phyloP scores from a whole-genome alignment of 805 yeast species.

The Spathaspora boniae region DNA sequence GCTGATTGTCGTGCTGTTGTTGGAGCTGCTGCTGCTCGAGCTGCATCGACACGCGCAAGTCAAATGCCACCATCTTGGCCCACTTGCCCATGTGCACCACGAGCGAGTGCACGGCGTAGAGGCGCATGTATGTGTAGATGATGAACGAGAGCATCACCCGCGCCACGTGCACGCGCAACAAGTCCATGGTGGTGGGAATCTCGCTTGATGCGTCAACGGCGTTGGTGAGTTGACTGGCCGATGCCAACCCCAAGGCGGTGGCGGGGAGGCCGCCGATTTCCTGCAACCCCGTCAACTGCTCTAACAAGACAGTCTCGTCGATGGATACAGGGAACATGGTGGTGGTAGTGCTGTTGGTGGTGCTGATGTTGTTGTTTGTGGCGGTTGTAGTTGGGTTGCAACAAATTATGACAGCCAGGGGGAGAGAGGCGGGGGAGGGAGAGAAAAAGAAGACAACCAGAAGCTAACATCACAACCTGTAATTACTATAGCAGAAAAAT shows the following conservation, averaged over 20 bases:
- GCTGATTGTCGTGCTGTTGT: constrained; percentile 9
- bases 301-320: constrained; percentile 1
- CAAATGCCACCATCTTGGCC: constrained; percentile 6
- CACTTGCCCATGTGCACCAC: constrained; percentile 4
- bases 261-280: constrained; percentile 11
- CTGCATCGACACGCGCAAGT: constrained; percentile 7
- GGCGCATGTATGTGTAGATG: constrained; percentile 6
- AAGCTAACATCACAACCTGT: too few relatives aligned
- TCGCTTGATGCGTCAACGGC: constrained; percentile 12
- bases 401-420: too few relatives aligned
- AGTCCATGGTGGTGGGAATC: constrained; percentile 15
- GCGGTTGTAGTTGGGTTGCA: background rate
- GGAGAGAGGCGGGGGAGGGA: too few relatives aligned
- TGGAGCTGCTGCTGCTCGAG: constrained; percentile 8
- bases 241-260: constrained; percentile 12
- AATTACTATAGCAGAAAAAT: background rate
- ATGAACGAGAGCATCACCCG: constrained; percentile 12
- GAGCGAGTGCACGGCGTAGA: background rate
- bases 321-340: constrained; percentile 1
- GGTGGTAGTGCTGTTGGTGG: too few relatives aligned
- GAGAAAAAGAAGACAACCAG: too few relatives aligned
- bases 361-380: constrained; percentile 3
- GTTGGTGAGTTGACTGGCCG: constrained; percentile 10
- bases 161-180: constrained; percentile 17
- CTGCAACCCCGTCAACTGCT: constrained; percentile 4